Base-by-base conservation (phyloP, 140 eudicot species). In the Senecio squalidus region DNA sequence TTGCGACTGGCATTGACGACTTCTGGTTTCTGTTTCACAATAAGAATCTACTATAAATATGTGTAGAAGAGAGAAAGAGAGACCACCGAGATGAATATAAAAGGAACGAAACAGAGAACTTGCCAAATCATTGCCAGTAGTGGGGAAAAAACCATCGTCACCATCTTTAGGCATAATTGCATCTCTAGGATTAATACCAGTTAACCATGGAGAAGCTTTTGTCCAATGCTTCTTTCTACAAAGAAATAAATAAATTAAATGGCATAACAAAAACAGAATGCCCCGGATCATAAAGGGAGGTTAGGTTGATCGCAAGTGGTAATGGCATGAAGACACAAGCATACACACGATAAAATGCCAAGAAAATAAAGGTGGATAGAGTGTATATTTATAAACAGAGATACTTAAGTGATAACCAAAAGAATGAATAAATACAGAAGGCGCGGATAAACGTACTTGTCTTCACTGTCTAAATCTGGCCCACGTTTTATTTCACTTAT, bases 151-250 rank as follows among this genome's bases (percentile, higher is more conserved):
- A 6, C 99, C 99, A 56, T 92, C 99, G 64, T 92, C 95, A 3
- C 99, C 99, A 80, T 92, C 74, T 73, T 77, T 58, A 57, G 99
- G 99, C 96, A 88, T 92, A 51, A 66, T 74, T 44, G 64, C 77
- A 71, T 92, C 99, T 74, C 92, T 80, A 60, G 96, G 95, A 70
- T 92, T 92, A 47, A 29, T 84, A 15, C 92, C 81, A 64, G 38
- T 41, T 60, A 92, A 72, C 99, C 95, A 92, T 45, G 99, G 99
- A 54, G 96, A 88, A 47, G 99, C 99, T 69, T 75, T 76, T 49
- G 45, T 65, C 96, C 96, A 92, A 55, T 82, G 93, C 28, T 55
- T 76, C 71, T 47, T 75, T 79, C 99, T 92, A 72, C 62, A 60
- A 72, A 40, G 62, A 54, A 4, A 38, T 25, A 33, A 15, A 3